Evolutionary conservation across 2,329 filamentous ascomycete species (phyloP).

Genomic region (Lasiodiplodia hormozganensis): DNA sequence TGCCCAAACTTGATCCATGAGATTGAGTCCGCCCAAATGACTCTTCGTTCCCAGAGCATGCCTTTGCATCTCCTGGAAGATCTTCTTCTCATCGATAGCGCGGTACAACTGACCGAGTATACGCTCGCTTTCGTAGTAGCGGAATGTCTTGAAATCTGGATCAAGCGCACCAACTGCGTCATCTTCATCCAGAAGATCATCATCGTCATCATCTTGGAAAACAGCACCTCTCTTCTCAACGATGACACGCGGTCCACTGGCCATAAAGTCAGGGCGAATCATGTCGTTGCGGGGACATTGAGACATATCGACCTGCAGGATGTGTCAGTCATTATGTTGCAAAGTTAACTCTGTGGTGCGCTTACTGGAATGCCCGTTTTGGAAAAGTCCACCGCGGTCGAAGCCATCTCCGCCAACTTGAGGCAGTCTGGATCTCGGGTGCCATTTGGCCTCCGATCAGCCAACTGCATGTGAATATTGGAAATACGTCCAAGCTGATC

Average conservation of each 20-base stretch:
- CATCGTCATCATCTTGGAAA: constrained; percentile 36
- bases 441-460: constrained; percentile 44
- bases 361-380: constrained; percentile 64
- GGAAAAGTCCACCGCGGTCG: constrained; percentile 47
- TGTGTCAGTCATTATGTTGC: constrained; percentile 3
- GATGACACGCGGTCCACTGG: constrained; percentile 53
- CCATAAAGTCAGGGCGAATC: constrained; percentile 62
- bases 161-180: constrained; percentile 41
- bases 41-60: constrained; percentile 28
- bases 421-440: constrained; percentile 45
- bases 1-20: constrained; percentile 45
- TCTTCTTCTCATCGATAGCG: constrained; percentile 72
- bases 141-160: constrained; percentile 42
- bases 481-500: constrained; percentile 53
- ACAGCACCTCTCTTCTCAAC: constrained; percentile 43
- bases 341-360: not conserved
- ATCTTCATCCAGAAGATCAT: constrained; percentile 39
- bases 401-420: constrained; percentile 49
- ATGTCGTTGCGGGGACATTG: constrained; percentile 33
- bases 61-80: constrained; percentile 52
- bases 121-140: constrained; percentile 73
- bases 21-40: constrained; percentile 32
- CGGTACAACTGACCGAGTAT: constrained; percentile 75
- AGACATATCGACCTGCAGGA: constrained; percentile 30
- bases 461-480: constrained; percentile 50